Evolutionary conservation across 2,329 filamentous ascomycete species (phyloP).

Genomic region (Grosmannia penicillata): DNA sequence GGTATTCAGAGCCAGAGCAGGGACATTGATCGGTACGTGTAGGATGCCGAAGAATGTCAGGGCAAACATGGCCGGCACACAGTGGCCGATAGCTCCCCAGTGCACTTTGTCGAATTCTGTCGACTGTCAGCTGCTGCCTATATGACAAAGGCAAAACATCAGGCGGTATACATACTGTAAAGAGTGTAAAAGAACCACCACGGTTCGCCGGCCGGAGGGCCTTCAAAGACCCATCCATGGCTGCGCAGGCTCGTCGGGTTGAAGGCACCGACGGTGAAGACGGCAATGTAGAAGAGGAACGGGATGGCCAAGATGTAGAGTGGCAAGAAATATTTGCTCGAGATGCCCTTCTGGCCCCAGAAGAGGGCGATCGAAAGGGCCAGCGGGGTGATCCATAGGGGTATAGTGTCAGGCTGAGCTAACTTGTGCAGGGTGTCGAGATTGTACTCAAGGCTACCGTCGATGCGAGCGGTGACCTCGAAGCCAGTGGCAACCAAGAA

Average conservation of each 20-base stretch:
- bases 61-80: conserved; percentile 87
- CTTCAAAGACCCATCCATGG: conserved; percentile 82
- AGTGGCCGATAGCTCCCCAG: conserved; percentile 70
- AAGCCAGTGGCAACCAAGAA: conserved; percentile 86
- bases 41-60: conserved; percentile 94
- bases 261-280: conserved; percentile 53
- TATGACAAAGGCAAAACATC: conserved; percentile 2
- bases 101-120: conserved; percentile 67
- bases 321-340: conserved; percentile 75
- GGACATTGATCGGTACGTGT: conserved; percentile 96
- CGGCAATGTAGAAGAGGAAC: conserved; percentile 62
- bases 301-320: conserved; percentile 73
- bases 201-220: conserved; percentile 68
- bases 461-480: conserved; percentile 79
- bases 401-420: conserved; percentile 56
- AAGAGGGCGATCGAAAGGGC: conserved; percentile 62
- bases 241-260: conserved; percentile 52
- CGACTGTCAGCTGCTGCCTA: conserved; percentile 11
- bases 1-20: conserved; percentile 76
- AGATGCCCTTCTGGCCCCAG: conserved; percentile 58
- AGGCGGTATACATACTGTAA: conserved; percentile 55
- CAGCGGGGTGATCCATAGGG: conserved; percentile 73
- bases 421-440: conserved; percentile 62
- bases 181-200: conserved; percentile 98
- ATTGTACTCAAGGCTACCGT: conserved; percentile 74